These are phyloP conservation scores for Candida gorgasii DNA, from an alignment of 805 yeast genomes.

Conservation along the genomic window DNA sequence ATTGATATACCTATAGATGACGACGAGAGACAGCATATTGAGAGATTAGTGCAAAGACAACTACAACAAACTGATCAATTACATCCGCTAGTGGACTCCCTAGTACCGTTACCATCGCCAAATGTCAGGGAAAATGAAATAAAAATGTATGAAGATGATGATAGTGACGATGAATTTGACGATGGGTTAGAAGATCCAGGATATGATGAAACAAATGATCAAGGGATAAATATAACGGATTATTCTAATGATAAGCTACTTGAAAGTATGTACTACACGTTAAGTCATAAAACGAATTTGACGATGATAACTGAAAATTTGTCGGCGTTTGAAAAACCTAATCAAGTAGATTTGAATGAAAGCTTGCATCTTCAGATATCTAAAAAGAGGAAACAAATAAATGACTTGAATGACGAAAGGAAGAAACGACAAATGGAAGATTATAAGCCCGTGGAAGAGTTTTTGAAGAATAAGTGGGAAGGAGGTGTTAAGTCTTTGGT, in stretches of 20 bases:
- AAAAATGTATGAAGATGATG: slow-evolving; percentile 29
- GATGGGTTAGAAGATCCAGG: slow-evolving; percentile 17
- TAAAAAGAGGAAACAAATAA: slow-evolving; percentile 43
- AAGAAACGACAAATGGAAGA: slow-evolving; percentile 42
- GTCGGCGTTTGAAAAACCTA: background rate
- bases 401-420: slow-evolving; percentile 44
- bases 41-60: slow-evolving; percentile 27
- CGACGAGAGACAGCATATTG: slow-evolving; percentile 37
- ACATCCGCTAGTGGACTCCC: slow-evolving; percentile 24
- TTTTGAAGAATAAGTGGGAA: slow-evolving; percentile 51
- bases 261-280: slow-evolving; percentile 41
- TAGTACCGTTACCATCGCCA: slow-evolving; percentile 19
- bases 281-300: slow-evolving; percentile 43
- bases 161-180: slow-evolving; percentile 20
- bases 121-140: slow-evolving; percentile 17
- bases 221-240: slow-evolving; percentile 34
- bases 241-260: slow-evolving; percentile 31
- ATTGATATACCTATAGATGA: slow-evolving; percentile 37
- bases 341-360: slow-evolving; percentile 25
- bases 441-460: slow-evolving; percentile 45
- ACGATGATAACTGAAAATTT: slow-evolving; percentile 25
- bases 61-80: slow-evolving; percentile 7
- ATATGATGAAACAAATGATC: slow-evolving; percentile 8
- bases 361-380: slow-evolving; percentile 26
- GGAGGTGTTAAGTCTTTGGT: slow-evolving; percentile 45